Percentiles rank a stretch among this genome's conserved stretches.
Evolutionary conservation across 495 filamentous ascomycete species (phyloP).

Genomic region (Penicillium waksmanii): DNA sequence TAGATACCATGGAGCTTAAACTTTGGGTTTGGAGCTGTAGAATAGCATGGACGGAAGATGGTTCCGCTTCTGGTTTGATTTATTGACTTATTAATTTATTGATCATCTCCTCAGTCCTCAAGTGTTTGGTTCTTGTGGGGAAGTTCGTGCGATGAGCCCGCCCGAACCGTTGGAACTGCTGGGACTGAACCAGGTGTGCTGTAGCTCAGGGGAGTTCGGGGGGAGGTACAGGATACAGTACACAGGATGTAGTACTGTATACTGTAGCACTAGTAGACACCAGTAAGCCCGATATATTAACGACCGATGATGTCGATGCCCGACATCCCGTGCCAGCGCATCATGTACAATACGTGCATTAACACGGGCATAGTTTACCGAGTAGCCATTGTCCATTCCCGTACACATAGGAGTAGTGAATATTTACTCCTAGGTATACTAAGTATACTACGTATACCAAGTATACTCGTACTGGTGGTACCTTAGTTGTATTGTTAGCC

Average conservation of each 20-base stretch:
- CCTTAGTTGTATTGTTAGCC: slow-evolving; percentile 2
- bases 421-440: no score
- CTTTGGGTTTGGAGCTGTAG: background rate
- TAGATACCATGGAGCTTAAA: no score
- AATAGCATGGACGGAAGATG: background rate
- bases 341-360: slow-evolving; percentile 9
- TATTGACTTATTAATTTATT: background rate
- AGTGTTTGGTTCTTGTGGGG: slow-evolving; percentile 4
- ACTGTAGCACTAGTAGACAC: no score
- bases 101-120: no score
- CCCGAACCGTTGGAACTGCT: slow-evolving; percentile 25
- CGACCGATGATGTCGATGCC: slow-evolving; percentile 14
- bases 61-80: background rate
- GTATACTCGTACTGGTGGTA: no score
- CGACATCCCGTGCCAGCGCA: slow-evolving; percentile 25
- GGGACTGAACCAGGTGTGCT: slow-evolving; percentile 12
- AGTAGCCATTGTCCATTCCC: background rate
- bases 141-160: background rate
- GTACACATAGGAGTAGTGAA: no score
- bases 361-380: background rate
- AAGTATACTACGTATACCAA: no score
- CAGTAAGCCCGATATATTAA: no score
- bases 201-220: background rate
- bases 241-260: background rate
- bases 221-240: no score